Base-by-base conservation (phyloP, 495 filamentous ascomycete species). In the Astrothelium subdiscretum region DNA sequence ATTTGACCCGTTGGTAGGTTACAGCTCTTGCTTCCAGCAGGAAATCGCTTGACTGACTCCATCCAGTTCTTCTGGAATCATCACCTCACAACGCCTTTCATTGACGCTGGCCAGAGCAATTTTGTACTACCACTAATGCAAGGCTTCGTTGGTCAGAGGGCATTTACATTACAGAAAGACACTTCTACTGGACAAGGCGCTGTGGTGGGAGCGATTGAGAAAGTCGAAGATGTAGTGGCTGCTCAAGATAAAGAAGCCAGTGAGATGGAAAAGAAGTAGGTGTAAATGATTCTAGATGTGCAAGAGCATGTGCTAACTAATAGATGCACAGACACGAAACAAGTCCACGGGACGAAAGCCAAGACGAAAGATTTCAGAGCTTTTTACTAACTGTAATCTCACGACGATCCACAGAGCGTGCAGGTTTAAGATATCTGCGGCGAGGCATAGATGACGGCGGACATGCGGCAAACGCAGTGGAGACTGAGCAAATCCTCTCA, bases 401-500 rank as follows among this genome's bases (percentile, higher is more conserved):
- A 26, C 80, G 92, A 35, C 80, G 92, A 31, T 95, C 90, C 0
- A 82, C 85, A 57, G 87, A 91, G 62, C 81, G 92, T 18, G 89
- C 92, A 8, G 92, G 92, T 20, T 77, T 97, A 31, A 83, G 92
- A 43, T 97, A 97, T 75, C 81, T 97, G 22, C 84, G 92, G n/a
- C 85, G 92, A 38, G 92, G 92, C 22, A 81, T 96, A 6, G 91
- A 97, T 70, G 89, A 96, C 59, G 80, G 87, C 27, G 94, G 92
- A 0, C 82, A 91, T 63, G 84, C 86, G 3, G 92, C 92, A n/a
- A 97, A 97, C 68, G 83, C 76, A 4, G 92, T 97, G 31, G 92
- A 97, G 75, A 92, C 91, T 2, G 94, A 97, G 71, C 92, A 97
- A 69, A 87, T 97, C 35, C 80, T 97, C 8, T 90, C 89, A 0